Evolutionary conservation across 1,284 basidiomycete species (phyloP).

Genomic region (Cutaneotrichosporon daszewskae): DNA sequence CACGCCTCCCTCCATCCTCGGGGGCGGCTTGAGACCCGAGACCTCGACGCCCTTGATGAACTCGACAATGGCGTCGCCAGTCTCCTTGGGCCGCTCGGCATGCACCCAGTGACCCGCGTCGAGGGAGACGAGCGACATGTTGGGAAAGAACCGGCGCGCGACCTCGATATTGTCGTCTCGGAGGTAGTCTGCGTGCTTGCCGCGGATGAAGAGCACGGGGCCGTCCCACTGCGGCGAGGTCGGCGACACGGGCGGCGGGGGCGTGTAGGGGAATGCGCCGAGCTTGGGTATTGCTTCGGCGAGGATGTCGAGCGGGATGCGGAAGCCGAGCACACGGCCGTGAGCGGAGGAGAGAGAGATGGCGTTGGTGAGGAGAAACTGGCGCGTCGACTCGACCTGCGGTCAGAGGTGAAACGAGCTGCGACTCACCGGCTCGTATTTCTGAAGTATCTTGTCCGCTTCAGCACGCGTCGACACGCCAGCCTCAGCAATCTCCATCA

Average conservation of each 20-base stretch:
- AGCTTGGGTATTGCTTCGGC: conserved; percentile 45
- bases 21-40: too few relatives aligned
- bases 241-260: conserved; percentile 22
- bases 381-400: conserved; percentile 50
- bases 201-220: conserved; percentile 53
- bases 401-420: not conserved
- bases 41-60: conserved; percentile 25
- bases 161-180: conserved; percentile 50
- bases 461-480: conserved; percentile 48
- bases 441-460: conserved; percentile 51
- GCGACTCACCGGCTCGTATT: conserved; percentile 48
- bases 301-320: conserved; percentile 52
- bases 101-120: conserved; percentile 49
- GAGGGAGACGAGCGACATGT: conserved; percentile 41
- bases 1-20: too few relatives aligned
- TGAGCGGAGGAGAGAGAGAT: conserved; percentile 30
- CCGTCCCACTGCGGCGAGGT: conserved; percentile 41
- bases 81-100: conserved; percentile 43
- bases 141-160: conserved; percentile 51
- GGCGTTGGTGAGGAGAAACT: conserved; percentile 56
- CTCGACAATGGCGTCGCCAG: conserved; percentile 30
- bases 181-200: conserved; percentile 51
- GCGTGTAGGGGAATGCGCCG: conserved; percentile 53
- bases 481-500: conserved; percentile 50
- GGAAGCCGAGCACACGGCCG: conserved; percentile 43